Evolutionary conservation across 2,329 filamentous ascomycete species (phyloP).

Genomic region (Stachybotrys echinatus): DNA sequence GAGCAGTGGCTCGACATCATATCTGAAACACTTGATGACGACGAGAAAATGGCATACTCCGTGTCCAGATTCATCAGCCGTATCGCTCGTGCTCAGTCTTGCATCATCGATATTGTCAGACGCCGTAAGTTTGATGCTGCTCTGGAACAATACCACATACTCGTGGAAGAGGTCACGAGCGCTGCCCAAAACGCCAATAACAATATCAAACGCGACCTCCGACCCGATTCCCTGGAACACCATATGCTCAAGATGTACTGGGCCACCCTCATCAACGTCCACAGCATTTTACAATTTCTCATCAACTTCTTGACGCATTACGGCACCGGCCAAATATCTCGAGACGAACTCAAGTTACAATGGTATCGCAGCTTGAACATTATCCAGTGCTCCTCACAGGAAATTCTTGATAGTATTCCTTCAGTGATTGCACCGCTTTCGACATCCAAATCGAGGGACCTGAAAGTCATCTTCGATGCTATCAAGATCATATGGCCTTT

Average conservation of each 20-base stretch:
- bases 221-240: conserved; percentile 11
- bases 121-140: conserved; percentile 20
- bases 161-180: conserved; percentile 16
- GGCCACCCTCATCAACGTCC: conserved; percentile 27
- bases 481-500: conserved; percentile 33
- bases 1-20: conserved; percentile 28
- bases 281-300: conserved; percentile 24
- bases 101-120: conserved; percentile 19
- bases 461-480: conserved; percentile 27
- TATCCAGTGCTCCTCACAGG: conserved; percentile 19
- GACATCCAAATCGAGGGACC: conserved; percentile 11
- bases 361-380: conserved; percentile 19
- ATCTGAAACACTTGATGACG: conserved; percentile 12
- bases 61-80: conserved; percentile 21
- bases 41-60: conserved; percentile 20
- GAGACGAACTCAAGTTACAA: conserved; percentile 18
- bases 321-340: conserved; percentile 12
- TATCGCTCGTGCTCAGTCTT: conserved; percentile 19
- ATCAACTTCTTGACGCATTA: conserved; percentile 30
- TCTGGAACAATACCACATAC: conserved; percentile 16
- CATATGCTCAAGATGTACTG: conserved; percentile 28
- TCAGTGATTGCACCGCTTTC: conserved; percentile 16
- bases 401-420: conserved; percentile 21
- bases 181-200: conserved; percentile 15
- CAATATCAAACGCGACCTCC: conserved; percentile 8